Evolutionary conservation across 139 green algal species (phyloP).

Genomic region (Coelastrella sp.): DNA sequence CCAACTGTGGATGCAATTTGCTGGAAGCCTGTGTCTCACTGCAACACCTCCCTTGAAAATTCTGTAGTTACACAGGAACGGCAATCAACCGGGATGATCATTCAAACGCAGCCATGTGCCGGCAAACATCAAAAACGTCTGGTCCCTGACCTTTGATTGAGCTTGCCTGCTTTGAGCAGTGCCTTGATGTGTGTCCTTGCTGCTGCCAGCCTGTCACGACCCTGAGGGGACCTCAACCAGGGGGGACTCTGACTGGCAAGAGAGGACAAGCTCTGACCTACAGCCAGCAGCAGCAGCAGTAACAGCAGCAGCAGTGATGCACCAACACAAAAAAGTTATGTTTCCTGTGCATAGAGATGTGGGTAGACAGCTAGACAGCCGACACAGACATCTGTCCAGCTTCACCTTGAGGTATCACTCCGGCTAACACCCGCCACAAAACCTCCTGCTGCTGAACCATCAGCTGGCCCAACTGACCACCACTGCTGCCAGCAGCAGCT

Average conservation of each 20-base stretch:
- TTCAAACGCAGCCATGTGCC: no score
- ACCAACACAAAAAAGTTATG: no score
- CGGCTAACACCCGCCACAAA: slow-evolving; percentile 47
- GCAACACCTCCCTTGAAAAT: no score
- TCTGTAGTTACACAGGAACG: no score
- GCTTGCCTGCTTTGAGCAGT: not conserved
- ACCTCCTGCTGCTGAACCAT: slow-evolving; percentile 11
- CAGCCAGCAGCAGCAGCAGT: not conserved
- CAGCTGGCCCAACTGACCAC: not conserved
- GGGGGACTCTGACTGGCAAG: not conserved
- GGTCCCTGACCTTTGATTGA: slow-evolving; percentile 54
- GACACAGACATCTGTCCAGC: not conserved
- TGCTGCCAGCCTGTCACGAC: slow-evolving; percentile 39
- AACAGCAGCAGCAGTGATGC: slow-evolving; percentile 7
- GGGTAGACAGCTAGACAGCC: no score
- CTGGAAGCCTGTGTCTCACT: no score
- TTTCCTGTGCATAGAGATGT: no score
- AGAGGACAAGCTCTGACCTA: not conserved
- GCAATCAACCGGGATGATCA: no score
- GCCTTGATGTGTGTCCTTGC: not conserved
- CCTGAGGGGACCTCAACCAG: not conserved
- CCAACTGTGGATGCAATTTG: no score
- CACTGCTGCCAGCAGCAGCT: not conserved
- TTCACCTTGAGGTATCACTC: slow-evolving; percentile 43
- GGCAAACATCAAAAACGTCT: no score